Base-by-base conservation (phyloP, 1,284 basidiomycete species). In the Leccinum pachyderme region DNA sequence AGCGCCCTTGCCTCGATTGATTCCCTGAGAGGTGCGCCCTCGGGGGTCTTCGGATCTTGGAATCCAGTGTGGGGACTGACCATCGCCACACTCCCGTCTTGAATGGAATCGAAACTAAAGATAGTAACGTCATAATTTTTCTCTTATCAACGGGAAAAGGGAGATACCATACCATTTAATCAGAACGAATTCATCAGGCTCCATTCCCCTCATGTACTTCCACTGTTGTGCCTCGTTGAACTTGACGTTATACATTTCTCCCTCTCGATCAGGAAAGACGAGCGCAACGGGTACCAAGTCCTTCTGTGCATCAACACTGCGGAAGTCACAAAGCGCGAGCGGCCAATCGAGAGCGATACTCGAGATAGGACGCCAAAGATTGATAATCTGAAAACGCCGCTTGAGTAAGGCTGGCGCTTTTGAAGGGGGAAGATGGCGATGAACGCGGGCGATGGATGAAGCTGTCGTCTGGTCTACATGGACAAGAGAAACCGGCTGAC, bases 401-500 rank as follows among this genome's bases (percentile, higher is more conserved):
- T 67, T 54, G 69, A 70, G 56, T 48, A 64, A 9, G 18, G 52
- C 50, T 0, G 76, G 76, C 0, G 74, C 81, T 28, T 83, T 80
- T 3, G 67, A 65, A 0, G 73, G 62, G 0, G 81, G 79, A 18
- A 82, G 75, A 60, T 86, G 83, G 7, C 78, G 75, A 41, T 74
- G 73, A 11, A 86, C 80, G 5, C 82, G 79, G 2, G 71, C 73
- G 5, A 69, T 65, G 18, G 82, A 73, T 0, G 82, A 77, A 6
- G 66, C 63, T 1, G 73, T 63, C 0, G 81, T 83, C 61, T 84
- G 81, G 66, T 84, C 82, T 47, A 82, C 77, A 60, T 84, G 83
- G 0, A 76, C 78, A 22, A 58, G 54, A 24, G 72, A 51, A 22
- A 81, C 81, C 0, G 81, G 83, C 64, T 80, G 79, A 22, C 81